A percentile compares a stretch with the other conserved stretches of the same genome.
phyloP scores from a whole-genome alignment of 306 rosid genomes.

The Canavalia gladiata region DNA sequence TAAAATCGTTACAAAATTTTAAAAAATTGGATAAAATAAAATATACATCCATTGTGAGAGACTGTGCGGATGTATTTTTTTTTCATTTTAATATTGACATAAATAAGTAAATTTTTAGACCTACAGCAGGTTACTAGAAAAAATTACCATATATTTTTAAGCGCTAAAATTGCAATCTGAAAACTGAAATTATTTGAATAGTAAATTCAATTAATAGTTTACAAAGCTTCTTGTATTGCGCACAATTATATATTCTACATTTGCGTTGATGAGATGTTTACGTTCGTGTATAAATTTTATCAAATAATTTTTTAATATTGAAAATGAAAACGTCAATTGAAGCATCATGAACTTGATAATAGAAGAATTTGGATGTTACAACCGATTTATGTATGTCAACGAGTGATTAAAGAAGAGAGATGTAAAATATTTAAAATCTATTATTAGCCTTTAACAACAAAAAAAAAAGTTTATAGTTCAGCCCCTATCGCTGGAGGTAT shows the following conservation, averaged over 20 bases:
- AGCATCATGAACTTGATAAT: neutral
- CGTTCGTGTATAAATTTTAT: neutral
- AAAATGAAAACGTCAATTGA: neutral
- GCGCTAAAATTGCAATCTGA: too few species aligned
- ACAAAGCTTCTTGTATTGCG: neutral
- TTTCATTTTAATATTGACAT: too few species aligned
- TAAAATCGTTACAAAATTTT: too few species aligned
- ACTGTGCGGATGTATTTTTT: too few species aligned
- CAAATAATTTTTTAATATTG: neutral
- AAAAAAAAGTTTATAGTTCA: slow-evolving; percentile 14
- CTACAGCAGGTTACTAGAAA: too few species aligned
- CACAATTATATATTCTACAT: slow-evolving; percentile 8
- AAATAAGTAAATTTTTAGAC: too few species aligned
- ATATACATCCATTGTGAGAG: too few species aligned
- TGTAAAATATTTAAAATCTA: neutral
- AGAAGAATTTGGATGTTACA: neutral
- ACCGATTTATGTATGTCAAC: neutral
- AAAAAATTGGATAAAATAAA: too few species aligned
- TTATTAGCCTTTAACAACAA: neutral
- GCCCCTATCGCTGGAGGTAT: neutral
- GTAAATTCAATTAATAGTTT: neutral
- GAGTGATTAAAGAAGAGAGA: neutral
- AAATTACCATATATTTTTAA: too few species aligned
- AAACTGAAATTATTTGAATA: neutral
- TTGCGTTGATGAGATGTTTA: neutral